Percentiles rank a stretch among this genome's conserved stretches.
Conservation (phyloP, 495 filamentous ascomycete species). For the Xylaria castorea region DNA sequence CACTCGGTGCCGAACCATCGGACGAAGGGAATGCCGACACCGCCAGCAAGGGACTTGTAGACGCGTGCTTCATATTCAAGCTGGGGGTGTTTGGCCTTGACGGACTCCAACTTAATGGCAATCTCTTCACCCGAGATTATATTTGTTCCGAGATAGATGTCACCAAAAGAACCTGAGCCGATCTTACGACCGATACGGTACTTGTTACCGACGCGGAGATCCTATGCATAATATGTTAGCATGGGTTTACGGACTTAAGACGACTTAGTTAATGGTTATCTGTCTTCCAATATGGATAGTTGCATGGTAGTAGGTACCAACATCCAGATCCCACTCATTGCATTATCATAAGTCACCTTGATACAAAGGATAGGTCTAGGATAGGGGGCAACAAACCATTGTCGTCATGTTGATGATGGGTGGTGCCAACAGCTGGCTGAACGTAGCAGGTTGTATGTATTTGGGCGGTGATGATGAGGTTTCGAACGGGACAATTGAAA, state of each 20-base stretch:
- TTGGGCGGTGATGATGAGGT: not conserved
- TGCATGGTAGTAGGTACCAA: not conserved
- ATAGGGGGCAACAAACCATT: conserved; percentile 51
- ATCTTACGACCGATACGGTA: conserved; percentile 99
- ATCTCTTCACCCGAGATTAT: conserved; percentile 99
- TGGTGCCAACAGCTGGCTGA: conserved; percentile 28
- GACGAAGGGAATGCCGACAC: conserved; percentile 98
- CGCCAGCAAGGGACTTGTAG: conserved; percentile 98
- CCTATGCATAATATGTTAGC: conserved; percentile 57
- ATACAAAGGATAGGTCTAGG: not conserved
- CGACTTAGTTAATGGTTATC: not conserved
- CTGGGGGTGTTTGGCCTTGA: conserved; percentile 99
- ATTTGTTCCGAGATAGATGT: conserved; percentile 99
- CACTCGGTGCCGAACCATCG: conserved; percentile 99
- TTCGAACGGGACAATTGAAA: not conserved
- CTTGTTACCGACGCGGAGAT: conserved; percentile 99
- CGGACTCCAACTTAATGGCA: conserved; percentile 99
- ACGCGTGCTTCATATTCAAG: conserved; percentile 99
- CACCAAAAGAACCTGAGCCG: conserved; percentile 96
- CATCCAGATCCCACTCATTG: not conserved
- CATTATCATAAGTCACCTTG: not conserved
- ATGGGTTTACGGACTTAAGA: not conserved
- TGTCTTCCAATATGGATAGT: not conserved
- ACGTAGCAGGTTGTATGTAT: not conserved
- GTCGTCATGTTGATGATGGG: conserved; percentile 53